A percentile compares a stretch with the other conserved stretches of the same genome.
Evolutionary conservation across 768 basidiomycete species (phyloP).

Genomic region (Aureoboletus auriporus): DNA sequence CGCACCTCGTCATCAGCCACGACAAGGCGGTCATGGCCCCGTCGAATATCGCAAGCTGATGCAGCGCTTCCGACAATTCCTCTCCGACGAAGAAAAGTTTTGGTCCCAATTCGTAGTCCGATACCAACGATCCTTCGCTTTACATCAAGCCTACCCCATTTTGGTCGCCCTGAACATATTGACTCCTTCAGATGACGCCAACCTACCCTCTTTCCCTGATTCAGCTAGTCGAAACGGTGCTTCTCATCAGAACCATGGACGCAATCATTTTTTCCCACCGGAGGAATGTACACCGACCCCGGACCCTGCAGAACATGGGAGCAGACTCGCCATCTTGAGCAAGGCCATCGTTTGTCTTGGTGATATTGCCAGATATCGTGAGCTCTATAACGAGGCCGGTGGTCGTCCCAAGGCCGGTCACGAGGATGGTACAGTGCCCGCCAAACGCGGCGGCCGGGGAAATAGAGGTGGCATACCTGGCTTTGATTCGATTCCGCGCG

Average conservation of each 20-base stretch:
- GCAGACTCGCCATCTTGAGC: conserved; percentile 70
- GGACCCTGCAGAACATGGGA: conserved; percentile 37
- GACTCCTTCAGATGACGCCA: conserved; percentile 36
- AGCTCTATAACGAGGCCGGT: conserved; percentile 77
- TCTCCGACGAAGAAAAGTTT: conserved; percentile 87
- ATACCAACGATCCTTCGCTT: conserved; percentile 64
- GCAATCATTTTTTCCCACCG: conserved; percentile 63
- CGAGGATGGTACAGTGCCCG: conserved; percentile 45
- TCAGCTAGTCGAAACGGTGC: conserved; percentile 16
- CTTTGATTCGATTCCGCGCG: conserved; percentile 47
- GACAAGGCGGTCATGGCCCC: conserved; percentile 46
- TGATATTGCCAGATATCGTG: conserved; percentile 91
- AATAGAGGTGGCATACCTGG: conserved; percentile 45
- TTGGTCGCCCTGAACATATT: conserved; percentile 57
- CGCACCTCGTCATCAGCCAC: conserved; percentile 34
- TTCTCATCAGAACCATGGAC: conserved; percentile 32
- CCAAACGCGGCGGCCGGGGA: conserved; percentile 40
- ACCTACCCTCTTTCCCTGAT: conserved; percentile 21
- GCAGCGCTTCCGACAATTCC: conserved; percentile 85
- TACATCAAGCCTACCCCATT: conserved; percentile 59
- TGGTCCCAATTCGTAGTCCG: conserved; percentile 80
- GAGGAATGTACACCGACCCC: conserved; percentile 46
- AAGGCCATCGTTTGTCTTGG: conserved; percentile 91
- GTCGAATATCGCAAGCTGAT: conserved; percentile 86
- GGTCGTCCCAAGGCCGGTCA: conserved; percentile 65